Evolutionary conservation across 23 red algal genomes (phyloP), one percentile per base, ranked within the genome.

Genomic region (Gracilaria domingensis): DNA sequence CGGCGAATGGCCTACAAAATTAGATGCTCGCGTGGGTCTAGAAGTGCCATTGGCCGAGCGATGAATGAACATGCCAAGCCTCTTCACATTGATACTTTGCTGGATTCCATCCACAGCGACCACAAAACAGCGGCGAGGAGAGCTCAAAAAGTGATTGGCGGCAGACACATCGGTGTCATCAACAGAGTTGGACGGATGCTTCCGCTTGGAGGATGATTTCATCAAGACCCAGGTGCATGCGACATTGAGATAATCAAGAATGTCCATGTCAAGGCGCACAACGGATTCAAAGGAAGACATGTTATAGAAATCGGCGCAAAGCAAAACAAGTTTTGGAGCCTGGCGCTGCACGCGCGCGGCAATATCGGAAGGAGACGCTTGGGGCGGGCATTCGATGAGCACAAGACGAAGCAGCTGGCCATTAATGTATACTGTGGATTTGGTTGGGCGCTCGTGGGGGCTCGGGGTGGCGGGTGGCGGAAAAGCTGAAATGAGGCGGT

Each of bases 291-390:
- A 90, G 8, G 87, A 90, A 45, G 87, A 69, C 30, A 90, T 69
- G 44, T 90, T 81, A 38, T 77, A 81, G 74, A 69, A 90, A 81
- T 90, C 87, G 2, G 87, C 87, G 71, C 87, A 90, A 23, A 90
- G 75, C 39, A 90, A 29, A 4, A 90, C 76, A 38, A 90, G 87
- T 40, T 81, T 90, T 28, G 87, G 87, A 8, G 58, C 76, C 24
- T 90, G 87, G 48, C 87, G 76, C 25, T 90, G 73, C 42, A 90
- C 74, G 4, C 87, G 26, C 9, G 75, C 57, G 59, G 71, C 75
- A 13, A 90, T 70, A 70, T 90, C 75, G 25, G 87, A 50, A 17
- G 50, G 51, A 9, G 60, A 54, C 4, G 87, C 57, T 23, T 50
- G 59, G n/a, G 71, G 49, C 11, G 74, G 87, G 23, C 54, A 90